phyloP scores from a whole-genome alignment of 179 eudicot genomes.

The Sideroxylon spinosum region DNA sequence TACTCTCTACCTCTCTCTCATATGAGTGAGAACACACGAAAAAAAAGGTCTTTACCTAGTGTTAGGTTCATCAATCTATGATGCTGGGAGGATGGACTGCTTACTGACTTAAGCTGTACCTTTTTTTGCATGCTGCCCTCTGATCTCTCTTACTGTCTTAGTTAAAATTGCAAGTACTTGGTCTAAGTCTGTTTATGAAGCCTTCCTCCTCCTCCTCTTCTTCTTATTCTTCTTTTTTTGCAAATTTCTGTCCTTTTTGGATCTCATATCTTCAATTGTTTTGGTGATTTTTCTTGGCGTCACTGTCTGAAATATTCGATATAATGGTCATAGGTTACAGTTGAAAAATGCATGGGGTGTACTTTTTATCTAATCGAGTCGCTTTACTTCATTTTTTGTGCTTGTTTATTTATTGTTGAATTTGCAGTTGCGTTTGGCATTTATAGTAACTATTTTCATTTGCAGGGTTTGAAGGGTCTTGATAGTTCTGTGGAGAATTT shows the following conservation, averaged over 20 bases:
- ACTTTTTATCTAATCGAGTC: neutral
- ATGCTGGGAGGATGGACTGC: neutral
- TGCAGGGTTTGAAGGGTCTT: constrained; percentile 72
- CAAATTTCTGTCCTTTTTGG: constrained; percentile 5
- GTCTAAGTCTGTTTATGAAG: neutral
- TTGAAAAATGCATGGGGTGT: neutral
- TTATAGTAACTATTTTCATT: neutral
- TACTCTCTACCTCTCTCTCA: neutral
- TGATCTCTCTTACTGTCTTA: neutral
- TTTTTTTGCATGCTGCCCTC: neutral
- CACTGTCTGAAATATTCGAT: neutral
- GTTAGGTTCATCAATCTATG: neutral
- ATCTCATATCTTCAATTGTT: neutral
- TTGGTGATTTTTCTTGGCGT: neutral
- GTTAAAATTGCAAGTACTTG: too few species aligned
- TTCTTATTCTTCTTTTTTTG: neutral
- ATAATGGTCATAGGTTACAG: neutral
- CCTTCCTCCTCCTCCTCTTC: too few species aligned
- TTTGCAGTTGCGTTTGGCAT: too few species aligned
- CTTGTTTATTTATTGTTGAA: neutral
- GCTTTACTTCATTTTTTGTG: neutral
- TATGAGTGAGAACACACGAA: too few species aligned
- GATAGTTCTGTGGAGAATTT: constrained; percentile 71
- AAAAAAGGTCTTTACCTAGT: neutral
- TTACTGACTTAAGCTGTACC: too few species aligned